A percentile compares a stretch with the other conserved stretches of the same genome.
phyloP scores from a whole-genome alignment of 2,329 filamentous ascomycete genomes.

The Monosporascus sp. region DNA sequence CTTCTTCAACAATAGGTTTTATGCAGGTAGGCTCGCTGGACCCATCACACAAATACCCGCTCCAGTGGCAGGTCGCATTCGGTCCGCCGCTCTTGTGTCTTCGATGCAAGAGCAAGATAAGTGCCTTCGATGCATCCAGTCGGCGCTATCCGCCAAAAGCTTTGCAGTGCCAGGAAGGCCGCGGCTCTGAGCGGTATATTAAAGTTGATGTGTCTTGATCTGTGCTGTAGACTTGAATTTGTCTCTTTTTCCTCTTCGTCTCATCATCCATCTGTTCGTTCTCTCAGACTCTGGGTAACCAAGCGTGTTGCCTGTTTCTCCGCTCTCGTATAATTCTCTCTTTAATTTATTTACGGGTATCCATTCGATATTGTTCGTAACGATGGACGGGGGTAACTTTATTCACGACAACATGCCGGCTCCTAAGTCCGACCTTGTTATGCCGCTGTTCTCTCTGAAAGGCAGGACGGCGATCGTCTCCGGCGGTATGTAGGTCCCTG shows the following conservation, averaged over 20 bases:
- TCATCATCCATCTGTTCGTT: not conserved
- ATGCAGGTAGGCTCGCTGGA: not conserved
- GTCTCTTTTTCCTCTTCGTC: not conserved
- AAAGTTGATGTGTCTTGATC: not conserved
- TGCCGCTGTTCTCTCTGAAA: constrained; percentile 65
- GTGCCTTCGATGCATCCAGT: not conserved
- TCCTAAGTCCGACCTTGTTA: constrained; percentile 45
- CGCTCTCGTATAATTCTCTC: not conserved
- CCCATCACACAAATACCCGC: not conserved
- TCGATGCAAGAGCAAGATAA: no score
- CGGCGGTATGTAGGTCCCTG: constrained; percentile 45
- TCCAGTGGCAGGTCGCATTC: not conserved
- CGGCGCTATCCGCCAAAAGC: not conserved
- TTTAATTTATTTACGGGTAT: not conserved
- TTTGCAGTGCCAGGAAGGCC: not conserved
- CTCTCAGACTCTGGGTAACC: not conserved
- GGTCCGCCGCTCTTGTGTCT: not conserved
- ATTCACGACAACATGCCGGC: constrained; percentile 50
- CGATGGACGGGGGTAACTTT: constrained; percentile 47
- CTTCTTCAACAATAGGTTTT: not conserved
- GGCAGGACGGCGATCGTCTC: constrained; percentile 67
- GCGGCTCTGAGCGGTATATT: no score
- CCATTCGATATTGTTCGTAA: constrained; percentile 3
- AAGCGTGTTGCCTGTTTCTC: not conserved
- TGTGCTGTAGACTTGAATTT: not conserved